phyloP scores from a whole-genome alignment of 371 early-diverging fungal species.

The Apophysomyces sp. region DNA sequence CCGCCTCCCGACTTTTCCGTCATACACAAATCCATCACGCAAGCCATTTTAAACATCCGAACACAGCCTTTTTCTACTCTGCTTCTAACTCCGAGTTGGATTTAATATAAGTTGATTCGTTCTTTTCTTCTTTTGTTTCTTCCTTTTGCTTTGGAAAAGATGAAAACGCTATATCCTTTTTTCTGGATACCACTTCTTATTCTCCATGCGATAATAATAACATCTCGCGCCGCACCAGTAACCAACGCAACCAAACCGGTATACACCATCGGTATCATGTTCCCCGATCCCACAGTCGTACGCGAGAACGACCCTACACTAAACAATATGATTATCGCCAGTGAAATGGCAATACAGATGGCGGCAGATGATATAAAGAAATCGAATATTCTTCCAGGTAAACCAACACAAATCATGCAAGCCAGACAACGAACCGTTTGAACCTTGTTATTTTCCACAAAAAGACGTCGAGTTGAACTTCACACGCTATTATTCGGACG shows the following conservation, averaged over 20 bases:
- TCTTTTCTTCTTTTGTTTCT: not conserved
- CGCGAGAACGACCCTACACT: slow-evolving; percentile 20
- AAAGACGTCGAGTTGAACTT: slow-evolving; percentile 34
- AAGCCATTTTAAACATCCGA: not conserved
- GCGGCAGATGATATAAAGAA: slow-evolving; percentile 18
- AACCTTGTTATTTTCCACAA: not conserved
- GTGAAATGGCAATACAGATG: slow-evolving; percentile 30
- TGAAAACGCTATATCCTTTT: not conserved
- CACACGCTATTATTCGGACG: slow-evolving; percentile 27
- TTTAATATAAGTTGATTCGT: not conserved
- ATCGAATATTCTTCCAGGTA: slow-evolving; percentile 30
- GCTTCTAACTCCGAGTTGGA: not conserved
- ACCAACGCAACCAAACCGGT: slow-evolving; percentile 7
- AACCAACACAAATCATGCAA: not conserved
- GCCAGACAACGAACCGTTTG: not conserved
- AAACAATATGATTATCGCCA: slow-evolving; percentile 35
- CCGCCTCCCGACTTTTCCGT: slow-evolving; percentile 4
- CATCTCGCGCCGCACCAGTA: not conserved
- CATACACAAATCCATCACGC: not conserved
- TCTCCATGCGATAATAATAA: not conserved
- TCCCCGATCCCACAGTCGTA: slow-evolving; percentile 26
- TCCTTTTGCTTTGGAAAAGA: not conserved
- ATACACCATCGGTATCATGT: slow-evolving; percentile 36
- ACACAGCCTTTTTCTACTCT: not conserved
- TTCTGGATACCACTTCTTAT: not conserved